phyloP scores from a whole-genome alignment of 495 filamentous ascomycete species.

The Podospora sp. region DNA sequence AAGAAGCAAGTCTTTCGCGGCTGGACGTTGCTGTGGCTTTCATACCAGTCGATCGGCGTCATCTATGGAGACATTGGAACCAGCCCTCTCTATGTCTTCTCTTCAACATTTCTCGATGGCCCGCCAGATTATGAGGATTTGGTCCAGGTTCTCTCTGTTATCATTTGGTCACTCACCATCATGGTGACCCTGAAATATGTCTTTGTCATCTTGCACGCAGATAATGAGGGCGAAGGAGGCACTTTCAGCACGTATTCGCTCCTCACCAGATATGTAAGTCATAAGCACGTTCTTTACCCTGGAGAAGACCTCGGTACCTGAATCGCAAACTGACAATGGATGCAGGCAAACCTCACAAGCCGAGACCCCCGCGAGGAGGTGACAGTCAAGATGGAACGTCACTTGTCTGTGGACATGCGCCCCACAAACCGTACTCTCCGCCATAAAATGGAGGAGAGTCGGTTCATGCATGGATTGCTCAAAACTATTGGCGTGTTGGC shows the following conservation, averaged over 20 bases:
- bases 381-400: constrained; percentile 59
- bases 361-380: constrained; percentile 57
- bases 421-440: constrained; percentile 56
- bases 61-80: constrained; percentile 82
- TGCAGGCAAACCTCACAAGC: constrained; percentile 56
- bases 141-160: constrained; percentile 69
- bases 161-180: constrained; percentile 73
- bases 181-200: constrained; percentile 78
- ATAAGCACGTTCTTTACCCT: neutral
- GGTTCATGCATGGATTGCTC: constrained; percentile 53
- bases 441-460: constrained; percentile 59
- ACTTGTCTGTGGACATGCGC: constrained; percentile 57
- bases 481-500: constrained; percentile 71
- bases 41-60: constrained; percentile 70
- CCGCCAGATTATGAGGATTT: constrained; percentile 62
- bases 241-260: constrained; percentile 74
- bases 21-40: constrained; percentile 51
- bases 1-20: constrained; percentile 51
- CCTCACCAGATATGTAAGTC: constrained; percentile 67
- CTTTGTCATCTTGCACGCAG: constrained; percentile 66
- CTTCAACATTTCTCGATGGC: constrained; percentile 62
- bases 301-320: too few species aligned
- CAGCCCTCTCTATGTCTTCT: constrained; percentile 68
- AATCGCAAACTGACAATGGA: neutral
- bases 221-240: constrained; percentile 78